Percentiles rank a stretch among this genome's conserved stretches.
Evolutionary conservation across 108 stramenopile species (phyloP).

Genomic region (Skeletonema menzelii): DNA sequence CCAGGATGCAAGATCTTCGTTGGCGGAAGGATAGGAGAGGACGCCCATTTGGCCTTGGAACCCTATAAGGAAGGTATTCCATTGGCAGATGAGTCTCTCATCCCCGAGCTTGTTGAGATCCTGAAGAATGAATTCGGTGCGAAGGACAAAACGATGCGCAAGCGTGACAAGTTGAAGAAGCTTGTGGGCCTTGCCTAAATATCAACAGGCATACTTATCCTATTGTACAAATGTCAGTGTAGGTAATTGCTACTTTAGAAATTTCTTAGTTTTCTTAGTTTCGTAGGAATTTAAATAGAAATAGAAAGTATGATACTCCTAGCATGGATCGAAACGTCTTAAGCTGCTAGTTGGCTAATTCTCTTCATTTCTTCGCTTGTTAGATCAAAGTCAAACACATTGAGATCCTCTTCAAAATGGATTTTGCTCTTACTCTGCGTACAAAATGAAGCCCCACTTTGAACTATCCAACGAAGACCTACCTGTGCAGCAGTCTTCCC

Average conservation of each 20-base stretch:
- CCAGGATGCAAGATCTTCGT: slow-evolving; percentile 95
- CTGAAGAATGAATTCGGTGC: slow-evolving; percentile 81
- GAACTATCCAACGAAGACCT: slow-evolving; percentile 77
- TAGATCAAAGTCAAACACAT: slow-evolving; percentile 79
- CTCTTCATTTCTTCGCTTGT: slow-evolving; percentile 65
- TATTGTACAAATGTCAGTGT: background rate
- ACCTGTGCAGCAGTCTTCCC: slow-evolving; percentile 78
- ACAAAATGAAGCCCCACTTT: slow-evolving; percentile 66
- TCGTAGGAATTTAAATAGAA: no score
- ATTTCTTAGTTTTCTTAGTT: background rate
- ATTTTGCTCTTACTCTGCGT: slow-evolving; percentile 62
- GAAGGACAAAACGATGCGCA: slow-evolving; percentile 52
- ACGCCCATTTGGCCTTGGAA: slow-evolving; percentile 79
- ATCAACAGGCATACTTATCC: background rate
- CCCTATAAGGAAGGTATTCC: slow-evolving; percentile 72
- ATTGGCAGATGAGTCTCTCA: slow-evolving; percentile 70
- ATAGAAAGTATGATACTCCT: no score
- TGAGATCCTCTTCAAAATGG: slow-evolving; percentile 72
- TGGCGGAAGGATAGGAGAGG: slow-evolving; percentile 88
- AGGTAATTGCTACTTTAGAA: background rate
- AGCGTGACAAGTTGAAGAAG: slow-evolving; percentile 23
- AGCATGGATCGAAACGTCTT: background rate
- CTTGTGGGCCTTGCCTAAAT: slow-evolving; percentile 8
- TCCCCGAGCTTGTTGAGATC: slow-evolving; percentile 76
- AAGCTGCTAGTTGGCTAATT: slow-evolving; percentile 26